These are phyloP conservation scores for Fraxinus xanthoxyloides DNA, from an alignment of 305 asterid species.

Conservation along the genomic window DNA sequence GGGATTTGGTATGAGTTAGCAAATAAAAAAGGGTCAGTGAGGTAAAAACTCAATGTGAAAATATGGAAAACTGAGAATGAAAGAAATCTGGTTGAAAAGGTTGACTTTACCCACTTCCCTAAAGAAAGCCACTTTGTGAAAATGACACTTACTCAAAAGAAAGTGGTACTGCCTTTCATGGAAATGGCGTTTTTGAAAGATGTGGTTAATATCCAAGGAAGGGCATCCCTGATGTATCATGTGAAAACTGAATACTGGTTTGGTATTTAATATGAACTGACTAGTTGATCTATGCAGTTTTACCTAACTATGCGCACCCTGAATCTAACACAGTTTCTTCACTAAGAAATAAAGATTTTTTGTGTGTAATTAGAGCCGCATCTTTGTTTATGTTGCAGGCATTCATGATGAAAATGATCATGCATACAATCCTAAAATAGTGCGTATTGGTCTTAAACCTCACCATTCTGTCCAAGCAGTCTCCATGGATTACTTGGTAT, in stretches of 20 bases:
- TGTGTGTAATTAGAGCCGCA: conserved; percentile 11
- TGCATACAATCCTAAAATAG: conserved; percentile 89
- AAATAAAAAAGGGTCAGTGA: neutral
- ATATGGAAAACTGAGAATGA: neutral
- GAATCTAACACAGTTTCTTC: neutral
- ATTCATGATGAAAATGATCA: conserved; percentile 88
- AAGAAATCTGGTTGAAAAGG: neutral
- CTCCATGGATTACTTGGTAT: conserved; percentile 94
- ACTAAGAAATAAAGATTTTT: neutral
- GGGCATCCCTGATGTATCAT: neutral
- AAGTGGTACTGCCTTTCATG: neutral
- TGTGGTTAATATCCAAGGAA: neutral
- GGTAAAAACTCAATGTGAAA: neutral
- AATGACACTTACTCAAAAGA: neutral
- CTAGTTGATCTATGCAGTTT: neutral
- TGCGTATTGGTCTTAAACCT: conserved; percentile 92
- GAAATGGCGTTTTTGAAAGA: neutral
- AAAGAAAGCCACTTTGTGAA: neutral
- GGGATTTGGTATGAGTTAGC: neutral
- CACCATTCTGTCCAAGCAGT: conserved; percentile 95
- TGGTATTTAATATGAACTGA: conserved; percentile 5
- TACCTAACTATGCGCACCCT: neutral
- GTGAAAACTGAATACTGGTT: neutral
- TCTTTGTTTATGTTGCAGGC: conserved; percentile 52
- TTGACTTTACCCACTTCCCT: conserved; percentile 1